These are phyloP conservation scores for Phytophthora megakarya DNA, from an alignment of 352 stramenopile species.

Conservation along the genomic window DNA sequence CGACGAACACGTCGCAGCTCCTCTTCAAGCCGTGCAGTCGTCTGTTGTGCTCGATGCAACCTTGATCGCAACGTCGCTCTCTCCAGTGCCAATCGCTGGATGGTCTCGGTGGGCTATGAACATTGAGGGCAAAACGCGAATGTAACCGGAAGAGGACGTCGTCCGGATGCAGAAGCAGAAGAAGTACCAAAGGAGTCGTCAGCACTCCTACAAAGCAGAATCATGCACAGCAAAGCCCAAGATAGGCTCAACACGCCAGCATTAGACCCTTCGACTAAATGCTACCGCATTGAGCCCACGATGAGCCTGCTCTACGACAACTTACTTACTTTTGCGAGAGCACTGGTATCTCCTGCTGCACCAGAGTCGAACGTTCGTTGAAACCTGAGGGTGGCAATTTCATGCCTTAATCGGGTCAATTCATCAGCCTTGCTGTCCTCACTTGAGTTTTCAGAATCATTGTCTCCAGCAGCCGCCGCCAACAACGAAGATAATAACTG, in stretches of 20 bases:
- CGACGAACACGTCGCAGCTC: constrained; percentile 57
- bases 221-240: constrained; percentile 32
- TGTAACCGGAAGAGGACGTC: constrained; percentile 35
- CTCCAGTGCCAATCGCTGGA: constrained; percentile 56
- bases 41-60: constrained; percentile 58
- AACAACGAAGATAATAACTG: constrained; percentile 42
- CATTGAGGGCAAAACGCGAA: constrained; percentile 41
- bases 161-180: constrained; percentile 40
- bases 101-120: constrained; percentile 48
- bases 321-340: constrained; percentile 47
- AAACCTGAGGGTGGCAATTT: constrained; percentile 41
- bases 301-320: constrained; percentile 31
- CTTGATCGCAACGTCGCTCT: constrained; percentile 49
- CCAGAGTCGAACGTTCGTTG: constrained; percentile 22
- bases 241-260: constrained; percentile 40
- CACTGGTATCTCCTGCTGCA: constrained; percentile 35
- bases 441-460: constrained; percentile 12
- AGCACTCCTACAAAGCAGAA: constrained; percentile 44
- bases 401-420: constrained; percentile 45
- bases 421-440: constrained; percentile 43
- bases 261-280: constrained; percentile 32
- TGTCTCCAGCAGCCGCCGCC: constrained; percentile 18
- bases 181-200: constrained; percentile 42
- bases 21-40: constrained; percentile 59
- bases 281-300: constrained; percentile 39